phyloP scores from a whole-genome alignment of 2,329 filamentous ascomycete genomes.

The Stagonosporopsis cucurbitacearum region DNA sequence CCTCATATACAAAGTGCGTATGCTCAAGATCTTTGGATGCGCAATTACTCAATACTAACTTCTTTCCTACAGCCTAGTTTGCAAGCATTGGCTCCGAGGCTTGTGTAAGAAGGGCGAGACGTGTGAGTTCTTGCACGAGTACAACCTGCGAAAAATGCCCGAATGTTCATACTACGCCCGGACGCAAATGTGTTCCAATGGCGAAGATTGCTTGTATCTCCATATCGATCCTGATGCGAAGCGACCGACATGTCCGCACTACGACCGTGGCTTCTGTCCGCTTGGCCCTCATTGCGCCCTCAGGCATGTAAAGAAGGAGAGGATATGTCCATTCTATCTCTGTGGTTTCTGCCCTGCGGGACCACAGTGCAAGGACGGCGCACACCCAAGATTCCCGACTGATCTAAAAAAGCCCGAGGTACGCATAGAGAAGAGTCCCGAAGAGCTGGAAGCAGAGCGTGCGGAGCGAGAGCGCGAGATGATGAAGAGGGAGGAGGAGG shows the following conservation, averaged over 20 bases:
- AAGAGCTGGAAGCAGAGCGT: conserved; percentile 69
- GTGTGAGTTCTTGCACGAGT: conserved; percentile 98
- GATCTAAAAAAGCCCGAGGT: conserved; percentile 67
- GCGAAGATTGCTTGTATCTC: conserved; percentile 93
- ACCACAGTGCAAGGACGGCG: conserved; percentile 74
- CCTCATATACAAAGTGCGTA: conserved; percentile 68
- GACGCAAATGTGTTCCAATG: conserved; percentile 94
- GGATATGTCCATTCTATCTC: conserved; percentile 83
- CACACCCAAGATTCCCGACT: conserved; percentile 82
- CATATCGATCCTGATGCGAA: conserved; percentile 85
- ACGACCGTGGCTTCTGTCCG: conserved; percentile 93
- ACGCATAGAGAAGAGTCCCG: conserved; percentile 73
- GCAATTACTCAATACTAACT: conserved; percentile 13
- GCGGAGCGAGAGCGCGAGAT: conserved; percentile 57
- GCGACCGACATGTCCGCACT: conserved; percentile 70
- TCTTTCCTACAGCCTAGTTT: conserved; percentile 69
- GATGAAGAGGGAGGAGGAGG: conserved; percentile 50
- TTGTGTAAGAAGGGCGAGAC: conserved; percentile 96
- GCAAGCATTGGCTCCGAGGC: conserved; percentile 97
- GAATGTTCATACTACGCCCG: conserved; percentile 97
- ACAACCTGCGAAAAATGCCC: conserved; percentile 97
- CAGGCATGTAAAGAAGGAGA: conserved; percentile 79
- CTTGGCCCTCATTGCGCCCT: conserved; percentile 86
- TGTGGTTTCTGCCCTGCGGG: conserved; percentile 95
- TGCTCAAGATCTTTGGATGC: neutral